Evolutionary conservation across 805 yeast genomes (phyloP).

Genomic region (Vanderwaltozyma verrucispora): DNA sequence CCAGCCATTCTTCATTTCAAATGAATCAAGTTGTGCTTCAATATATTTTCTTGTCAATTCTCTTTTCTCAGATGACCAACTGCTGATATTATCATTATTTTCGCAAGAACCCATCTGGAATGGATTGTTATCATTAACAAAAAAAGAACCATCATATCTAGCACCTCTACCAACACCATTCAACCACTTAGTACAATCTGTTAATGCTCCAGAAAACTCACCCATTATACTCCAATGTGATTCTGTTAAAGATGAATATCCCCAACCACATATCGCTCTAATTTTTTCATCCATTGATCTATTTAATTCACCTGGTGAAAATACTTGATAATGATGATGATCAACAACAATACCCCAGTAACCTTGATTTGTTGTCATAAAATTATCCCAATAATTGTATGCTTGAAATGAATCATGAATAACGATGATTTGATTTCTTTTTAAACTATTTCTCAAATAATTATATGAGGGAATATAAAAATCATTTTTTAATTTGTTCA

Average conservation of each 20-base stretch:
- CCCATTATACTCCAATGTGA: constrained; percentile 68
- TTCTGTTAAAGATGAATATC: constrained; percentile 35
- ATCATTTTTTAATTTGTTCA: constrained; percentile 39
- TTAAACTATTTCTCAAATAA: constrained; percentile 41
- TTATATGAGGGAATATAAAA: constrained; percentile 56
- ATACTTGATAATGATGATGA: constrained; percentile 89
- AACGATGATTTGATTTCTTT: constrained; percentile 45
- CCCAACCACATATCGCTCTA: constrained; percentile 40
- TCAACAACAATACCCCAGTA: constrained; percentile 66
- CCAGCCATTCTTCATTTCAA: constrained; percentile 69
- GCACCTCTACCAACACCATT: constrained; percentile 80
- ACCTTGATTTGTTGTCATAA: constrained; percentile 32
- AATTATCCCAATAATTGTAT: constrained; percentile 49
- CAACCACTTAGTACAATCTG: constrained; percentile 81
- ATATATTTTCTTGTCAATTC: constrained; percentile 52
- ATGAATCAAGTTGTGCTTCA: constrained; percentile 86
- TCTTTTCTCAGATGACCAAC: constrained; percentile 51
- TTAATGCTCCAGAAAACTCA: constrained; percentile 84
- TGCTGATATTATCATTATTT: constrained; percentile 31
- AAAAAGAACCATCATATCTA: constrained; percentile 55
- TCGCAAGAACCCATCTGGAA: constrained; percentile 53
- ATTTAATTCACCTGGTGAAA: constrained; percentile 48
- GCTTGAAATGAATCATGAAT: constrained; percentile 75
- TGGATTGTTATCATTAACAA: constrained; percentile 22
- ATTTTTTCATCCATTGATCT: constrained; percentile 54